Conservation (phyloP, 1,284 basidiomycete genomes). For the Cutaneotrichosporon daszewskae region DNA sequence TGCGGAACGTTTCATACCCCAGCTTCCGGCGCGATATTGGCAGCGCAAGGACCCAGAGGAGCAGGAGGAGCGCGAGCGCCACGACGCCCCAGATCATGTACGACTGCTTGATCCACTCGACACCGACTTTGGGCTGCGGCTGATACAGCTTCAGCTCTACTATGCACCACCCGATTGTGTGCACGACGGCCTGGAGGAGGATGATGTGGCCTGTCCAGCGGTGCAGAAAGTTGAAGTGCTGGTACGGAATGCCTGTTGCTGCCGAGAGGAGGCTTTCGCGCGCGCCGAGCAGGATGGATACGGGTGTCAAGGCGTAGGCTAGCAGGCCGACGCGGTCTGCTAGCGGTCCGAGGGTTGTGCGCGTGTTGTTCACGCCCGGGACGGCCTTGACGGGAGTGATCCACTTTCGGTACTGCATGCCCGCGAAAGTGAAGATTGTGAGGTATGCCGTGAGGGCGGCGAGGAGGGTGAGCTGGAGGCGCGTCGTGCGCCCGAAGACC, state of each 20-base stretch:
- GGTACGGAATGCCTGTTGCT: slow-evolving; percentile 31
- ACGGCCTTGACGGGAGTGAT: slow-evolving; percentile 28
- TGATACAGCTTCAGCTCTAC: slow-evolving; percentile 31
- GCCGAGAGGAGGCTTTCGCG: slow-evolving; percentile 29
- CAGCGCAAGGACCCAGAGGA: slow-evolving; percentile 26
- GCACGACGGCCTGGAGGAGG: slow-evolving; percentile 23
- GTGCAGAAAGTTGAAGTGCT: slow-evolving; percentile 48
- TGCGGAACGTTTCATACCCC: slow-evolving; percentile 35
- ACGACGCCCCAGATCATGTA: slow-evolving; percentile 36
- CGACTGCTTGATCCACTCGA: slow-evolving; percentile 25
- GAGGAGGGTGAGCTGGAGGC: slow-evolving; percentile 26
- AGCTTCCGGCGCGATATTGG: slow-evolving; percentile 19
- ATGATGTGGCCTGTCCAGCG: slow-evolving; percentile 37
- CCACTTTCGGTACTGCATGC: slow-evolving; percentile 28
- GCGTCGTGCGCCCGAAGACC: slow-evolving; percentile 28
- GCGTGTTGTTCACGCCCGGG: slow-evolving; percentile 23
- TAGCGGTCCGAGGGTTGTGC: slow-evolving; percentile 25
- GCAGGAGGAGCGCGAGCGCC: slow-evolving; percentile 23
- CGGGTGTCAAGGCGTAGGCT: slow-evolving; percentile 32
- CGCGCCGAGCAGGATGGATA: slow-evolving; percentile 27
- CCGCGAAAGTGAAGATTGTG: slow-evolving; percentile 28
- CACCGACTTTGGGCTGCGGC: slow-evolving; percentile 26
- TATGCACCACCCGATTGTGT: slow-evolving; percentile 33
- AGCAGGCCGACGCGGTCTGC: slow-evolving; percentile 28
- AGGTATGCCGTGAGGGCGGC: slow-evolving; percentile 20